Evolutionary conservation across 2,329 filamentous ascomycete species (phyloP).

Genomic region (Phialemonium atrogriseum): DNA sequence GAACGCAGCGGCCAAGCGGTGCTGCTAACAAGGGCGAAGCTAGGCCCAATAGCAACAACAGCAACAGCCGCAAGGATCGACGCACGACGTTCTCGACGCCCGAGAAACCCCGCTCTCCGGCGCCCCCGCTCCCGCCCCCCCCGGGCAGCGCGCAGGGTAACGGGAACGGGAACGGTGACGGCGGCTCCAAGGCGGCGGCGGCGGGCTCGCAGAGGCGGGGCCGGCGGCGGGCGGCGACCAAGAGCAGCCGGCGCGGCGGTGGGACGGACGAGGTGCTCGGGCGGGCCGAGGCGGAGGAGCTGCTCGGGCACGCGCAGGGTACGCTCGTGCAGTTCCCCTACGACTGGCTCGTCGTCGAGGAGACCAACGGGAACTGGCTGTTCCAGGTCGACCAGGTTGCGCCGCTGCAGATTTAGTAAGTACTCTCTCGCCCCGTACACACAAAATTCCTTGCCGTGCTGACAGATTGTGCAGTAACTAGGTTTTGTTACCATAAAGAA

Average conservation of each 20-base stretch:
- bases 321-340: constrained; percentile 89
- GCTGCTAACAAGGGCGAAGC: constrained; percentile 23
- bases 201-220: constrained; percentile 49
- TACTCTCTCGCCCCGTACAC: constrained; percentile 17
- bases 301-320: constrained; percentile 77
- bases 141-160: constrained; percentile 13
- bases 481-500: too few species aligned
- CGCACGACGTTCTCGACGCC: constrained; percentile 48
- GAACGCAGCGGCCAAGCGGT: neutral
- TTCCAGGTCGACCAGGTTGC: constrained; percentile 95
- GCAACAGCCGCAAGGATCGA: constrained; percentile 35
- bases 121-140: constrained; percentile 5
- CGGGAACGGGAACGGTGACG: constrained; percentile 16
- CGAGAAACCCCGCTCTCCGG: constrained; percentile 33
- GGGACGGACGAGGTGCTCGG: constrained; percentile 68
- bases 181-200: constrained; percentile 21
- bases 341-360: constrained; percentile 88
- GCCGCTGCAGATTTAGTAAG: constrained; percentile 94
- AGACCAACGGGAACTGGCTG: constrained; percentile 90
- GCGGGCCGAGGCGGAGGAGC: constrained; percentile 68
- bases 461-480: too few species aligned
- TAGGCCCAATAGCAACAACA: constrained; percentile 12
- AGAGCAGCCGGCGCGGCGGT: constrained; percentile 54
- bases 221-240: constrained; percentile 62
- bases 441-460: too few species aligned